Evolutionary conservation across 805 yeast species (phyloP).

Genomic region (Lipomyces chichibuensis): DNA sequence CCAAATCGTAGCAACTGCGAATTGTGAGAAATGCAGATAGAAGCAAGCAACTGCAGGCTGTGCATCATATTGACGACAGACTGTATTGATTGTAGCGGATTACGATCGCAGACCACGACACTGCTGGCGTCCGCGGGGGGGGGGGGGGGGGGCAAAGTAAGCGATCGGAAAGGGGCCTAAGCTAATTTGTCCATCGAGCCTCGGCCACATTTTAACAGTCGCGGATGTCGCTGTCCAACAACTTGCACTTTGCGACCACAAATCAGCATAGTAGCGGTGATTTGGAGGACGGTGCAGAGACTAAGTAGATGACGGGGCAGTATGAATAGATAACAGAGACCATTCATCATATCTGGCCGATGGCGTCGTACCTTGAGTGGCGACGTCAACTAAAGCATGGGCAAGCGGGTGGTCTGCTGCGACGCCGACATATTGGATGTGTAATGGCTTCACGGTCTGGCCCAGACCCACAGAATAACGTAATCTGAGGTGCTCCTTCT

Average conservation of each 20-base stretch:
- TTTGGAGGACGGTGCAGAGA: too few relatives aligned
- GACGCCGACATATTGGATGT: background rate
- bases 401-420: background rate
- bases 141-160: too few relatives aligned
- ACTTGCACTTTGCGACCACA: background rate
- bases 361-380: background rate
- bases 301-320: background rate
- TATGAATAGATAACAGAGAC: background rate
- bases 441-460: background rate
- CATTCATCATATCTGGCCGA: background rate
- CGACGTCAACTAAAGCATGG: background rate
- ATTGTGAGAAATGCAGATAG: too few relatives aligned
- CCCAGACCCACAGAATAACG: background rate
- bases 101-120: too few relatives aligned
- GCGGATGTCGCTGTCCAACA: background rate
- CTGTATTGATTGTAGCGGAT: too few relatives aligned
- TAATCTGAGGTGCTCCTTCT: background rate
- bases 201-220: too few relatives aligned
- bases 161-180: too few relatives aligned
- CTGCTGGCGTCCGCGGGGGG: too few relatives aligned
- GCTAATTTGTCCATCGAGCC: too few relatives aligned
- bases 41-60: too few relatives aligned
- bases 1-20: too few relatives aligned
- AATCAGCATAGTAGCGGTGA: background rate
- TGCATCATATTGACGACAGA: too few relatives aligned